Percentiles rank a stretch among this genome's conserved stretches.
Conservation (phyloP, 441 rosid genomes). For the Arabidopsis hybrid region DNA sequence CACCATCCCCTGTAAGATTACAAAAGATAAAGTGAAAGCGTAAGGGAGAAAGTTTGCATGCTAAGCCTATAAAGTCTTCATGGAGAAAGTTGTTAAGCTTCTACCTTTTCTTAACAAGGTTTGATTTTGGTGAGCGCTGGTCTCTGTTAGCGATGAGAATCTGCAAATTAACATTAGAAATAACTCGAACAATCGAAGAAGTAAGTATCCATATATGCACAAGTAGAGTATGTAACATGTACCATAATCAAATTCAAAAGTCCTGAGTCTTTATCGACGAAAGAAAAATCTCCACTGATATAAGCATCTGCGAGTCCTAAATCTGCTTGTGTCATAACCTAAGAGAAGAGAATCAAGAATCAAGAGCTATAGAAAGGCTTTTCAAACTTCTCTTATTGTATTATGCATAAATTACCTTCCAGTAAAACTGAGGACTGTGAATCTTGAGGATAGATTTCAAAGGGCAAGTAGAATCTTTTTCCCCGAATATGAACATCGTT, state of each 20-base stretch:
- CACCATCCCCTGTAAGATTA: slow-evolving; percentile 79
- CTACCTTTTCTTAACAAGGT: slow-evolving; percentile 63
- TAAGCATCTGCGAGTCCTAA: slow-evolving; percentile 91
- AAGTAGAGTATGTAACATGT: neutral
- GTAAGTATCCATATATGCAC: neutral
- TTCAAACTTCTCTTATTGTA: neutral
- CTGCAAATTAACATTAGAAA: neutral
- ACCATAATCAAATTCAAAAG: slow-evolving; percentile 79
- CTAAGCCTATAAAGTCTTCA: neutral
- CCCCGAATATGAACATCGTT: slow-evolving; percentile 65
- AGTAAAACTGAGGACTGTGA: slow-evolving; percentile 85
- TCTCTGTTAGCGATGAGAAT: slow-evolving; percentile 18
- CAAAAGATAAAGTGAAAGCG: neutral
- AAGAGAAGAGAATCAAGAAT: neutral
- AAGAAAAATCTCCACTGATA: slow-evolving; percentile 82
- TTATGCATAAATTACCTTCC: slow-evolving; percentile 65
- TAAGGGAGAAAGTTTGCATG: neutral
- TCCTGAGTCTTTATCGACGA: slow-evolving; percentile 72
- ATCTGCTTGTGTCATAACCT: slow-evolving; percentile 91
- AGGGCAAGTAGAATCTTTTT: slow-evolving; percentile 47
- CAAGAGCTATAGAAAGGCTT: slow-evolving; percentile 17
- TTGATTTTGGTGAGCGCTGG: slow-evolving; percentile 34
- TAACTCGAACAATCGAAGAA: neutral
- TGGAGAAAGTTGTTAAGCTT: neutral
- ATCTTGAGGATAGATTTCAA: slow-evolving; percentile 57